Conservation (phyloP, 2,329 filamentous ascomycete genomes). For the Rhynchosporium secalis region DNA sequence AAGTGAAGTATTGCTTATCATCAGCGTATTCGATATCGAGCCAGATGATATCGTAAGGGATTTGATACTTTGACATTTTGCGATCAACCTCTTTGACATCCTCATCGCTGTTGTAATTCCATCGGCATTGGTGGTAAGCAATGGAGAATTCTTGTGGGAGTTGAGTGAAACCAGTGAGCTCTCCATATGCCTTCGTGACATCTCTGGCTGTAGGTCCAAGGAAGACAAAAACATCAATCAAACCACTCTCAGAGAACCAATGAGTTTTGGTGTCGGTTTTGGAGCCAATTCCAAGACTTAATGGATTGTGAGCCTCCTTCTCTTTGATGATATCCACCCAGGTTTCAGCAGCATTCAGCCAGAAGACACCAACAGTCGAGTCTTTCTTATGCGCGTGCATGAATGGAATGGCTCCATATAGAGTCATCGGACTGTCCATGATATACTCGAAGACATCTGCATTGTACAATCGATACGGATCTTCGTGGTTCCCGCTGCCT, state of each 20-base stretch:
- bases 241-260: slow-evolving; percentile 92
- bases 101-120: slow-evolving; percentile 97
- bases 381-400: slow-evolving; percentile 96
- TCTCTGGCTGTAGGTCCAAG: slow-evolving; percentile 84
- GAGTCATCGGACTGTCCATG: slow-evolving; percentile 94
- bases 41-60: slow-evolving; percentile 99
- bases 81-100: slow-evolving; percentile 96
- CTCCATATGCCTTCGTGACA: slow-evolving; percentile 77
- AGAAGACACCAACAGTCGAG: slow-evolving; percentile 94
- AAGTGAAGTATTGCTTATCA: slow-evolving; percentile 97
- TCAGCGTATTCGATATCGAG: slow-evolving; percentile 97
- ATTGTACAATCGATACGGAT: slow-evolving; percentile 95
- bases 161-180: slow-evolving; percentile 87
- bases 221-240: slow-evolving; percentile 92
- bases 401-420: slow-evolving; percentile 95
- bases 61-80: slow-evolving; percentile 92
- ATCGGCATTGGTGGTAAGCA: slow-evolving; percentile 95
- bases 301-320: slow-evolving; percentile 70
- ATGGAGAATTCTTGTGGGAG: slow-evolving; percentile 91
- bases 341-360: slow-evolving; percentile 95
- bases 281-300: slow-evolving; percentile 68
- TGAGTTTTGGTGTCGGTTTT: slow-evolving; percentile 84
- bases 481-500: slow-evolving; percentile 77
- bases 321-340: slow-evolving; percentile 94
- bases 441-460: slow-evolving; percentile 98